Evolutionary conservation across 208 protist species (phyloP).

Genomic region (Borovskyia barvae): DNA sequence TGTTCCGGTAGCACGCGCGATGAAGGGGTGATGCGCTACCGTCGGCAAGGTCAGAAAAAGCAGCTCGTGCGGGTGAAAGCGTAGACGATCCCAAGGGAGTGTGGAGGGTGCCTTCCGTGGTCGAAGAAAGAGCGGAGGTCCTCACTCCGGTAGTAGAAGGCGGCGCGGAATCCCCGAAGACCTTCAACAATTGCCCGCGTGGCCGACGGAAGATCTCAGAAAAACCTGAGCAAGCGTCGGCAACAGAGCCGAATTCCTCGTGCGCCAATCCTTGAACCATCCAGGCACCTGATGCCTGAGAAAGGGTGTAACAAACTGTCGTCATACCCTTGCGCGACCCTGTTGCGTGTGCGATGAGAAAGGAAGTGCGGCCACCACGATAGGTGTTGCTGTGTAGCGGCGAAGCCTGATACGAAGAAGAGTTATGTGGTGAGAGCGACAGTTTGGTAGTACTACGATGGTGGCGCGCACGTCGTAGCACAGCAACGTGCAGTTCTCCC

Average conservation of each 20-base stretch:
- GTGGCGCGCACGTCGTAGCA: constrained; percentile 29
- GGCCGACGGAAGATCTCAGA: constrained; percentile 63
- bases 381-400: no score
- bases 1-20: constrained; percentile 87
- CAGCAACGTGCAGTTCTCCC: constrained; percentile 58
- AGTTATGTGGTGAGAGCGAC: no score
- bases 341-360: no score
- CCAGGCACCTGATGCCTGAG: constrained; percentile 76
- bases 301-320: constrained; percentile 51
- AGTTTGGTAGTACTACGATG: no score
- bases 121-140: not conserved
- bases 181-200: constrained; percentile 29
- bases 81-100: no score
- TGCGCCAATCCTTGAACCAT: constrained; percentile 56
- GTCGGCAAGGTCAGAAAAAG: not conserved
- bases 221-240: constrained; percentile 68
- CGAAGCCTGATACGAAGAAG: no score
- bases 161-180: not conserved
- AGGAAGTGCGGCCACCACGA: no score
- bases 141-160: not conserved
- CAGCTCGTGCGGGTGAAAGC: no score
- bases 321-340: constrained; percentile 7
- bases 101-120: no score
- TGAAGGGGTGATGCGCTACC: constrained; percentile 57
- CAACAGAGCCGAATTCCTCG: constrained; percentile 68